Evolutionary conservation across 2,329 filamentous ascomycete genomes (phyloP), one percentile per base, ranked within the genome.

Genomic region (Aureobasidium sp.): DNA sequence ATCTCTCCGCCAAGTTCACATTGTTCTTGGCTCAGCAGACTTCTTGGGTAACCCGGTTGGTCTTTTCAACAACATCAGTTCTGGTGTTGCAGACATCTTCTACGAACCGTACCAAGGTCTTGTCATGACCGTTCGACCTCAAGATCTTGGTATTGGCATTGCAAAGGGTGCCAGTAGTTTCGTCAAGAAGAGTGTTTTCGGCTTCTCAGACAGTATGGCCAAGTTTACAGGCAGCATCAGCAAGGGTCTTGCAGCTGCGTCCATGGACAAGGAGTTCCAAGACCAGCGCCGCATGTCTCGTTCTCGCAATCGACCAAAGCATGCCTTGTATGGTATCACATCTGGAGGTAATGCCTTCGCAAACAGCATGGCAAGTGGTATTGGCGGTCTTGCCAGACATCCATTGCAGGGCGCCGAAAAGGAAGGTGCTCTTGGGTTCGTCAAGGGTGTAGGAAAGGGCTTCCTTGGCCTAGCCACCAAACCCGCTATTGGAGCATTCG

Each of bases 21-120:
- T 97, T 75, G 94, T 99, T 66, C 84, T 99, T 61, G 94, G 94
- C 21, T 97, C 93, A 6, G 94, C 94, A 5, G 94, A 99, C 74
- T 97, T 99, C 82, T 81, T 99, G 6, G 94, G 94, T 41, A 99
- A 99, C 69, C 94, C 94, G 0, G 95, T 99, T 16, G 94, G 94
- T 48, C 80, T 99, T 47, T 99, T 99, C 85, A 97, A 96, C 78
- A 99, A 93, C 72, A 89, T 99, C 74, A 96, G 91, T 68, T 99
- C 94, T 49, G 94, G 95, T 68, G 90, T 99, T 59, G 92, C 90
- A 25, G 94, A 97, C 73, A 96, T 99, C 72, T 99, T 99, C 78
- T 99, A 99, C 79, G 95, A 99, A 73, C 94, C 94, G 41, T 99
- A 99, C 77, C 94, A 99, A 78, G 90, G 95, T 27, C 84, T 99